A percentile compares a stretch with the other conserved stretches of the same genome.
Evolutionary conservation across 2,329 filamentous ascomycete species (phyloP).

Genomic region (Trichophyton verrucosum): DNA sequence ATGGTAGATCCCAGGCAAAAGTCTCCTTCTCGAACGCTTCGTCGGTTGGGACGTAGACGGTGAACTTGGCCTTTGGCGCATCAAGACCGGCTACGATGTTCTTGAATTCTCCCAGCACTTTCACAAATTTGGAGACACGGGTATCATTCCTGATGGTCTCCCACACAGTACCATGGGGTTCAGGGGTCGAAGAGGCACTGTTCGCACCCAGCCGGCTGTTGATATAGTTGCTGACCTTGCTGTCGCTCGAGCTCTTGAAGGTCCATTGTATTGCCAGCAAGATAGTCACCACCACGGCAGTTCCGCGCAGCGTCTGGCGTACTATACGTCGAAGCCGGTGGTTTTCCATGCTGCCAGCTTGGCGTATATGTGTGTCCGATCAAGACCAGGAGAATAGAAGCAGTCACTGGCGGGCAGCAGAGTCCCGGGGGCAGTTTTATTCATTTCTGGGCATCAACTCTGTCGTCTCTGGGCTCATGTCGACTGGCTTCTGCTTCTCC

Average conservation of each 20-base stretch:
- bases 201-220: not conserved
- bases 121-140: not conserved
- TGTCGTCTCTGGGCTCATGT: too few relatives aligned
- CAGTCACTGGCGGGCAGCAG: too few relatives aligned
- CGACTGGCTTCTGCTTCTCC: not conserved
- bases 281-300: not conserved
- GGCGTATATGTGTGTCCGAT: too few relatives aligned
- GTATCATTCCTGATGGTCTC: not conserved
- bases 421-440: too few relatives aligned
- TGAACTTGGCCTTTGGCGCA: not conserved
- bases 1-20: not conserved
- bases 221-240: not conserved
- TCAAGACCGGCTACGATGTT: not conserved
- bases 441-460: too few relatives aligned
- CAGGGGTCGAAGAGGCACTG: not conserved
- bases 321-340: not conserved
- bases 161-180: not conserved
- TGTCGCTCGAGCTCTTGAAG: not conserved
- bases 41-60: not conserved
- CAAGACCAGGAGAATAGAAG: too few relatives aligned
- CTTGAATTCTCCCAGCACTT: not conserved
- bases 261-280: not conserved
- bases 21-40: not conserved
- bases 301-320: not conserved
- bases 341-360: constrained; percentile 4